phyloP scores from a whole-genome alignment of 768 basidiomycete species.

The Leccinum imitatum region DNA sequence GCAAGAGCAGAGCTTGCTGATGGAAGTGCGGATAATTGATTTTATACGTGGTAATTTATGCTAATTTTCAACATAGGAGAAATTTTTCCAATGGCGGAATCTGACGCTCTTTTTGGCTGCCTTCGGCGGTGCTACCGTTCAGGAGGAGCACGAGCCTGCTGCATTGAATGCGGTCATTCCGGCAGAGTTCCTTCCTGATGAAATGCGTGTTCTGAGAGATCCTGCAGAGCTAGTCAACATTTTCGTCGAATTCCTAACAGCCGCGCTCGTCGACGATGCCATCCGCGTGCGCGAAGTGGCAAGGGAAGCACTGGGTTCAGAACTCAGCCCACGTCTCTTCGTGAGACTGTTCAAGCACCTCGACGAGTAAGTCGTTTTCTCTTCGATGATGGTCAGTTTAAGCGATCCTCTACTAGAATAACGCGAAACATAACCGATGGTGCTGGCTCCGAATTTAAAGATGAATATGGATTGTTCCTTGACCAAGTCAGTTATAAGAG shows the following conservation, averaged over 20 bases:
- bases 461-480: constrained; percentile 50
- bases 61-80: constrained; percentile 48
- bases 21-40: constrained; percentile 34
- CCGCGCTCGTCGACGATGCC: constrained; percentile 61
- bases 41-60: not conserved
- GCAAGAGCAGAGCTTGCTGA: constrained; percentile 38
- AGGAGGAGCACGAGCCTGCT: constrained; percentile 50
- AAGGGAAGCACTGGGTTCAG: constrained; percentile 76
- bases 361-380: constrained; percentile 56
- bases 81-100: constrained; percentile 83
- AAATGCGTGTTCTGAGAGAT: constrained; percentile 62
- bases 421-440: constrained; percentile 51
- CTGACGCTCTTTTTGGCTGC: constrained; percentile 75
- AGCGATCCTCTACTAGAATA: constrained; percentile 36
- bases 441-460: constrained; percentile 41
- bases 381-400: not conserved
- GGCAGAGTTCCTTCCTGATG: constrained; percentile 60
- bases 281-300: constrained; percentile 74
- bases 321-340: constrained; percentile 72
- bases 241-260: constrained; percentile 71
- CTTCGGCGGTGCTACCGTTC: constrained; percentile 63
- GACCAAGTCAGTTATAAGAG: constrained; percentile 58
- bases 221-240: constrained; percentile 56
- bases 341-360: constrained; percentile 66
- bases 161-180: constrained; percentile 57